Conservation (phyloP, 2,329 filamentous ascomycete genomes). For the Sphaceloma murrayae region DNA sequence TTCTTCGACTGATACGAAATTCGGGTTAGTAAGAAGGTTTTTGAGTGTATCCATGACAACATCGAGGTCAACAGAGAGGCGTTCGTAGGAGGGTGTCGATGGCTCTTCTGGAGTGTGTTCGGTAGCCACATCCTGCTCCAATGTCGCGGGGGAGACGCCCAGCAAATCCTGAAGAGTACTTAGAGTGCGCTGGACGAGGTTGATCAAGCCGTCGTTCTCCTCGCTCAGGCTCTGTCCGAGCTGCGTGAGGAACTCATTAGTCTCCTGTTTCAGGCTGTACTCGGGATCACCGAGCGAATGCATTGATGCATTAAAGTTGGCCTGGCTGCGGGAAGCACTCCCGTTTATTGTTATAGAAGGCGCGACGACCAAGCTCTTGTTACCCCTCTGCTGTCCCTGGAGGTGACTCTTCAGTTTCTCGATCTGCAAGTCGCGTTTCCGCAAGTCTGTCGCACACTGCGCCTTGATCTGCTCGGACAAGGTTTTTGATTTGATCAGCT, state of each 20-base stretch:
- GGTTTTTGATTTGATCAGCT: slow-evolving; percentile 67
- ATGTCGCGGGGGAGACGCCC: slow-evolving; percentile 39
- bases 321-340: slow-evolving; percentile 44
- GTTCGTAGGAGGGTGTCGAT: slow-evolving; percentile 50
- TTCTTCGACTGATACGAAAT: slow-evolving; percentile 91
- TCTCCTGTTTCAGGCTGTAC: slow-evolving; percentile 72
- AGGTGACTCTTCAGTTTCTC: slow-evolving; percentile 82
- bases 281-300: slow-evolving; percentile 44
- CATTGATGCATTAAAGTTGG: slow-evolving; percentile 36
- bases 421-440: slow-evolving; percentile 81
- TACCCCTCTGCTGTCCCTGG: slow-evolving; percentile 49
- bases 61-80: slow-evolving; percentile 63
- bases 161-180: slow-evolving; percentile 58
- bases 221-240: slow-evolving; percentile 75
- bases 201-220: slow-evolving; percentile 78
- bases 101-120: slow-evolving; percentile 21
- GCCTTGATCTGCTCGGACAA: slow-evolving; percentile 74
- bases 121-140: slow-evolving; percentile 21
- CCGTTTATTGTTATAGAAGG: slow-evolving; percentile 41
- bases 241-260: slow-evolving; percentile 80
- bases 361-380: slow-evolving; percentile 34
- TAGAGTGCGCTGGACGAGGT: slow-evolving; percentile 61
- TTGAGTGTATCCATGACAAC: slow-evolving; percentile 70
- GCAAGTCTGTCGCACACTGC: slow-evolving; percentile 81
- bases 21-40: slow-evolving; percentile 82